These are phyloP conservation scores for Chiua sp. DNA, from an alignment of 1,284 basidiomycete genomes.

Conservation along the genomic window DNA sequence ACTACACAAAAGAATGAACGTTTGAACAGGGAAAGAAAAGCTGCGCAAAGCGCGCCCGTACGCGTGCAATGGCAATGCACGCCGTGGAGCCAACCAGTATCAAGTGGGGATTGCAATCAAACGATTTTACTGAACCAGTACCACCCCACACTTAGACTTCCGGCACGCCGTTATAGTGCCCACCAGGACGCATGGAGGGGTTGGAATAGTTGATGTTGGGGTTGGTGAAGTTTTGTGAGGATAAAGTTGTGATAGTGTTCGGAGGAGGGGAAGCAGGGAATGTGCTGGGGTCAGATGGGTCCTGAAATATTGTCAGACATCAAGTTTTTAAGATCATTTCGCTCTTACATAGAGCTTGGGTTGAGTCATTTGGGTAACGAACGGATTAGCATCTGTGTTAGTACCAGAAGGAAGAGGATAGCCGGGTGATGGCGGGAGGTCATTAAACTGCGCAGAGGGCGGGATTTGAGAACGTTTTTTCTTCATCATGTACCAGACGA, in stretches of 20 bases:
- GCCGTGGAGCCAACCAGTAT: not conserved
- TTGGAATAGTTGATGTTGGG: constrained; percentile 15
- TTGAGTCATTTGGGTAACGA: constrained; percentile 29
- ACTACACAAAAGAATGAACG: no score
- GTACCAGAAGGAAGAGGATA: constrained; percentile 5
- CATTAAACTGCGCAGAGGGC: constrained; percentile 17
- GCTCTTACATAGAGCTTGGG: constrained; percentile 36
- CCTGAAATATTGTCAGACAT: constrained; percentile 21
- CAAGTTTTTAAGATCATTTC: not conserved
- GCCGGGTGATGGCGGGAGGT: not conserved
- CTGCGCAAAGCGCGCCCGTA: not conserved
- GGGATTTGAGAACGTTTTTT: constrained; percentile 28
- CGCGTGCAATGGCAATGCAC: not conserved
- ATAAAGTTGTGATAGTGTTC: constrained; percentile 15
- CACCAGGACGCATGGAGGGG: constrained; percentile 15
- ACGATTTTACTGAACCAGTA: not conserved
- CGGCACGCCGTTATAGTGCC: constrained; percentile 32
- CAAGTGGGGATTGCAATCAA: constrained; percentile 6
- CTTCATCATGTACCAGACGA: constrained; percentile 35
- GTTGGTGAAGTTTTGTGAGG: constrained; percentile 11
- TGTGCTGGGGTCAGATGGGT: constrained; percentile 40
- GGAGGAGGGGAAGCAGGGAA: constrained; percentile 32
- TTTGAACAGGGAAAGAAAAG: not conserved
- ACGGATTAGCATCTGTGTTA: constrained; percentile 10
- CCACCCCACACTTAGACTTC: constrained; percentile 24